phyloP scores from a whole-genome alignment of 768 basidiomycete genomes.

The Phanerochaete carnosa region DNA sequence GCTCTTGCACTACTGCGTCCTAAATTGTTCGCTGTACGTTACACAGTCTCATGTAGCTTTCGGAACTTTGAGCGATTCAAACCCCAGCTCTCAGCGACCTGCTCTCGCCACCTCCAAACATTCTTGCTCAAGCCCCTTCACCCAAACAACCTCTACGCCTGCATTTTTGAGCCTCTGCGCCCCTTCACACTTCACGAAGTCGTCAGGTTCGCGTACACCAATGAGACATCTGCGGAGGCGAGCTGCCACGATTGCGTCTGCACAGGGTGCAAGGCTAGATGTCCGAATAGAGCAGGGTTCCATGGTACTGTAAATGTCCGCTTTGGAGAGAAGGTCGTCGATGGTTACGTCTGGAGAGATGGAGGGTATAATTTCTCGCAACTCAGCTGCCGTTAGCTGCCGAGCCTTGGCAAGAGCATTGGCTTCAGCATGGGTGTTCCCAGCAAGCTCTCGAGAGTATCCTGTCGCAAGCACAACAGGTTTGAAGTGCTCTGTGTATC shows the following conservation, averaged over 20 bases:
- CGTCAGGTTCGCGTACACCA: constrained; percentile 87
- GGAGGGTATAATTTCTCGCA: constrained; percentile 33
- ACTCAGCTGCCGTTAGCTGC: constrained; percentile 38
- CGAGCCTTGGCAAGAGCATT: constrained; percentile 80
- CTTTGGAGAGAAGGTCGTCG: constrained; percentile 49
- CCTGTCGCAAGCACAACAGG: constrained; percentile 70
- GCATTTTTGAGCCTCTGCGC: constrained; percentile 65
- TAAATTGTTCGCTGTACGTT: too few relatives aligned
- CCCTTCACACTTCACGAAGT: constrained; percentile 94
- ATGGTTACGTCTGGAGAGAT: constrained; percentile 36
- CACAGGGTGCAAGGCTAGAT: constrained; percentile 83
- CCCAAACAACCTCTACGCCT: constrained; percentile 74
- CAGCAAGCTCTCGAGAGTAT: constrained; percentile 86
- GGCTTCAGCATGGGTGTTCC: constrained; percentile 97
- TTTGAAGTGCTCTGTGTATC: constrained; percentile 34
- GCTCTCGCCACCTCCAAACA: constrained; percentile 80
- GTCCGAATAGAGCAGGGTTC: constrained; percentile 93
- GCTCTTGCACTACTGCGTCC: too few relatives aligned
- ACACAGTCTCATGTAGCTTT: background rate
- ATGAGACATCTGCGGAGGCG: constrained; percentile 76
- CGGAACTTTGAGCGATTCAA: background rate
- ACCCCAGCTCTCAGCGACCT: constrained; percentile 31
- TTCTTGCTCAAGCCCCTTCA: constrained; percentile 69
- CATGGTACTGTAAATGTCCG: constrained; percentile 91
- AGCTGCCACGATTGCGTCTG: constrained; percentile 75